These are phyloP conservation scores for Carex cristatella DNA, from an alignment of 176 grass and related monocot species.

Conservation along the genomic window DNA sequence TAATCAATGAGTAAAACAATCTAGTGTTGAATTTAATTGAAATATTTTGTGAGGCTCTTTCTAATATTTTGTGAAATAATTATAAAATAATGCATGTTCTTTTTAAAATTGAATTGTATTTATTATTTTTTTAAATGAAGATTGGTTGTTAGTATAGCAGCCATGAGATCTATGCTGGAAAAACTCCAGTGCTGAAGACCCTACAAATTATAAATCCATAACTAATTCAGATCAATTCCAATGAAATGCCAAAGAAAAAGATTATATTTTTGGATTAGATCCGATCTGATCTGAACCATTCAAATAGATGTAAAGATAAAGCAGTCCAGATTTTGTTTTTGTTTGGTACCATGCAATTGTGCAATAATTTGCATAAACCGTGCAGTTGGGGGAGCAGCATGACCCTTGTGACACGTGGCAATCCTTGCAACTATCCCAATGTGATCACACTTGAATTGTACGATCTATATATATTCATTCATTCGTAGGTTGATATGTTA, in stretches of 20 bases:
- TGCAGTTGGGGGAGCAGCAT: not conserved
- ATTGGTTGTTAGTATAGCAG: too few relatives aligned
- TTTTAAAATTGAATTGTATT: too few relatives aligned
- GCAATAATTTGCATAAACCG: not conserved
- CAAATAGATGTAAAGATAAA: not conserved
- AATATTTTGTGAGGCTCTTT: too few relatives aligned
- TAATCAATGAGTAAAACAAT: too few relatives aligned
- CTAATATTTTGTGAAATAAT: too few relatives aligned
- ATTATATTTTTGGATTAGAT: not conserved
- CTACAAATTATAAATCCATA: not conserved
- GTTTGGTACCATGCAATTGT: not conserved
- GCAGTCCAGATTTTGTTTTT: not conserved
- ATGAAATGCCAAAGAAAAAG: not conserved
- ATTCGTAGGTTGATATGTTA: not conserved
- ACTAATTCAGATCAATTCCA: not conserved
- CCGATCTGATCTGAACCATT: not conserved
- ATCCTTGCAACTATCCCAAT: not conserved
- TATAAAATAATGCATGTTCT: too few relatives aligned
- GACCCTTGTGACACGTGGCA: not conserved
- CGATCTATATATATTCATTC: not conserved
- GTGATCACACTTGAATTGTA: slow-evolving; percentile 5
- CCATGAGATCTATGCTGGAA: too few relatives aligned
- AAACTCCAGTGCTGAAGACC: too few relatives aligned
- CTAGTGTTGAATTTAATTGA: too few relatives aligned
- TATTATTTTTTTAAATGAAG: too few relatives aligned